Base-by-base conservation (phyloP, 2,329 filamentous ascomycete species). In the Helicocarpus griseus region DNA sequence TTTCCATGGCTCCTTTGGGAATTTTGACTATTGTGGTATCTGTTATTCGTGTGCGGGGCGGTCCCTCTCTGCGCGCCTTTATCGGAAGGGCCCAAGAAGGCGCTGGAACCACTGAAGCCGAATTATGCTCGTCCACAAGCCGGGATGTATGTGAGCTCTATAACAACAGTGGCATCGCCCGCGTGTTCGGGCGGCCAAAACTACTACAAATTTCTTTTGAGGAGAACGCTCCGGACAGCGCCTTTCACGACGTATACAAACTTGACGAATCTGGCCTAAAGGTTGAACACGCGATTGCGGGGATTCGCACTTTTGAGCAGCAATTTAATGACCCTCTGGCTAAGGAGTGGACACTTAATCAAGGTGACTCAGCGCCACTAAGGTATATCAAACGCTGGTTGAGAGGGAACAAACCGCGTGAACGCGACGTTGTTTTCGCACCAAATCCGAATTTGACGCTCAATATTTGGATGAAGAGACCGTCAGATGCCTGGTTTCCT, bases 211-310 rank as follows among this genome's bases (percentile, higher is more conserved):
- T 69, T 4, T 56, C 69, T 21, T 53, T 67, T 69, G 19, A 58
- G 68, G 24, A 9, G 70, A 68, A 0, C 72, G 77, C 56, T 64
- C 76, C 35, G 69, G 45, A 69, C 58, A 65, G 66, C 14, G 68
- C 72, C 57, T 61, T 65, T 1, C 62, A 57, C 2, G 60, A 67
- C n/a, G n/a, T n/a, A n/a, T n/a, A n/a, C n/a, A n/a, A n/a, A n/a
- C n/a, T n/a, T n/a, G n/a, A n/a, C n/a, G n/a, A n/a, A n/a, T n/a
- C n/a, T n/a, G n/a, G n/a, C n/a, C n/a, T n/a, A n/a, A n/a, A n/a
- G n/a, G n/a, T n/a, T n/a, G n/a, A n/a, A n/a, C n/a, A n/a, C n/a
- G n/a, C n/a, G n/a, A n/a, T n/a, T 14, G 54, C 65, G 46, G 62
- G 63, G 17, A 64, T 61, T 6, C 54, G 29, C 26, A 14, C 33